Evolutionary conservation across 768 basidiomycete genomes (phyloP).

Genomic region (Lyophyllum semitale): DNA sequence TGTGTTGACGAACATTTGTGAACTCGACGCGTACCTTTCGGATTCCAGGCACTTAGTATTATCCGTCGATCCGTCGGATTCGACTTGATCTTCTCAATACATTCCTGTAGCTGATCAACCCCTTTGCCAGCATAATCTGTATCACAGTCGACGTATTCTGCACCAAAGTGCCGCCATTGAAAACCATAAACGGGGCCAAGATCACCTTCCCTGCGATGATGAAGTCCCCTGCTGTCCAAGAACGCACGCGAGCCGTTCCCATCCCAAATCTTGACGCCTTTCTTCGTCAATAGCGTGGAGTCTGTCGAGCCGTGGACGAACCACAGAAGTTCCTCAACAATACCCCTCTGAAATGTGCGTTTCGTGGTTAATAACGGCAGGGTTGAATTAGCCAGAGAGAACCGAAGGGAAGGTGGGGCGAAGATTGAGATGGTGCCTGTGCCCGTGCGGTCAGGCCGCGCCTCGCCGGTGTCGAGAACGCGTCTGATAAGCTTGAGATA

Average conservation of each 20-base stretch:
- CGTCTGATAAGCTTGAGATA: conserved; percentile 82
- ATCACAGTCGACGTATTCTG: conserved; percentile 75
- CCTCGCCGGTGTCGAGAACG: conserved; percentile 76
- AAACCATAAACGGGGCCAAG: conserved; percentile 97
- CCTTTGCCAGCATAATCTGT: conserved; percentile 79
- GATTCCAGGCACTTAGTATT: conserved; percentile 97
- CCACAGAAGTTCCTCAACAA: conserved; percentile 94
- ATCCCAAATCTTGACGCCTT: conserved; percentile 97
- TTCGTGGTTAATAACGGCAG: conserved; percentile 95
- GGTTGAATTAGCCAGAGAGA: conserved; percentile 74
- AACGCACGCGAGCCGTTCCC: conserved; percentile 92
- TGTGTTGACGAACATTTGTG: neutral
- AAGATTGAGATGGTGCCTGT: conserved; percentile 93
- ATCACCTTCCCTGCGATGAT: conserved; percentile 85
- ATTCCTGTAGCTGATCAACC: conserved; percentile 89
- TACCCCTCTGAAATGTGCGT: conserved; percentile 88
- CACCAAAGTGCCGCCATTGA: conserved; percentile 96
- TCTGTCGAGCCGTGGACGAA: conserved; percentile 88
- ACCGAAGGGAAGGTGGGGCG: conserved; percentile 87
- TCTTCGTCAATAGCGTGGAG: conserved; percentile 68
- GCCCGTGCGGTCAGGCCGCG: conserved; percentile 88
- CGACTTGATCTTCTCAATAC: conserved; percentile 89
- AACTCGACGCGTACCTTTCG: conserved; percentile 67
- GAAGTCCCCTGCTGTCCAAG: conserved; percentile 81
- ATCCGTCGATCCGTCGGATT: conserved; percentile 94